Evolutionary conservation across 163 green algal species (phyloP).

Genomic region (Chlorella variabilis): DNA sequence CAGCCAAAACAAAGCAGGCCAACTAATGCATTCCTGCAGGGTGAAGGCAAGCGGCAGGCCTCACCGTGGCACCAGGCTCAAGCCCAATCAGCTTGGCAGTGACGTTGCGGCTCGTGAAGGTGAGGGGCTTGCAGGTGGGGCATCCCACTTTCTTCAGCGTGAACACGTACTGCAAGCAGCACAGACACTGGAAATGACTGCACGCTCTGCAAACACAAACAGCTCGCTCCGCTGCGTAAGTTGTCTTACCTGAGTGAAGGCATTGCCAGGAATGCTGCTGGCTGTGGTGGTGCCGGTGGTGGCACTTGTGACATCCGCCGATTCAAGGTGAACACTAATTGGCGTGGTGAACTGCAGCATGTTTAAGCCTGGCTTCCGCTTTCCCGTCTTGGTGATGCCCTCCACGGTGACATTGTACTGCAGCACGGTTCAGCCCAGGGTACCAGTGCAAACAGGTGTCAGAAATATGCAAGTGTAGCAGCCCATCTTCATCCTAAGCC

Average conservation of each 20-base stretch:
- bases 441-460: too few species aligned
- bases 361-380: background rate
- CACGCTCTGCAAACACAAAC: background rate
- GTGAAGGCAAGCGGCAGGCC: background rate
- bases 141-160: background rate
- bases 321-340: background rate
- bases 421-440: background rate
- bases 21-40: too few species aligned
- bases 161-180: slow-evolving; percentile 14
- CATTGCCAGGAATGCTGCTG: background rate
- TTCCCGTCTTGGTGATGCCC: background rate
- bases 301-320: background rate
- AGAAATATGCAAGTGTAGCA: too few species aligned
- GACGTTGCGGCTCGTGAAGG: background rate
- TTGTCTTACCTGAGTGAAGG: background rate
- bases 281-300: background rate
- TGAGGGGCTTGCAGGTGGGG: background rate
- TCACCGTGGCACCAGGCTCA: slow-evolving; percentile 1
- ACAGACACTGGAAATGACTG: background rate
- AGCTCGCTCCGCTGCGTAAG: too few species aligned
- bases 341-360: background rate
- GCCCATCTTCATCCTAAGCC: too few species aligned
- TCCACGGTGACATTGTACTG: slow-evolving; percentile 5
- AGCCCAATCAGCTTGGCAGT: background rate
- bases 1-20: too few species aligned